Base-by-base conservation (phyloP, 2,329 filamentous ascomycete genomes). In the Colletotrichum sp. region DNA sequence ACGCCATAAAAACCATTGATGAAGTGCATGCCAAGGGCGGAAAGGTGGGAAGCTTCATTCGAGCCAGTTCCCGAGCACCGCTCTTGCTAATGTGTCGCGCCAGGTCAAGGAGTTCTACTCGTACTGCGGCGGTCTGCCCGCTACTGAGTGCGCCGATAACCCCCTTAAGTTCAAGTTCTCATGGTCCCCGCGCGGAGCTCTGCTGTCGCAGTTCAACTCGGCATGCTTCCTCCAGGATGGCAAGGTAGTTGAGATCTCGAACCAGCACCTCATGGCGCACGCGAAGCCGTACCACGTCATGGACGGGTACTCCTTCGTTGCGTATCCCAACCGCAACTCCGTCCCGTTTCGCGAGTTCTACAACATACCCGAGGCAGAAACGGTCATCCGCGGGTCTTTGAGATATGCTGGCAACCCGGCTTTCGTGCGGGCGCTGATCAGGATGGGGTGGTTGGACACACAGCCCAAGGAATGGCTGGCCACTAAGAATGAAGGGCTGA, bases 401-500 rank as follows among this genome's bases (percentile, higher is more conserved):
- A 88, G 93, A 65, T 95, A 93, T 86, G 87, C 91, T 77, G 92
- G 92, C 12, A 94, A 94, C 87, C 92, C 93, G 3, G 89, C 93
- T 80, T 92, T 95, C 83, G 89, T 95, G 83, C 91, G 91, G 82
- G 89, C 89, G 28, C 89, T 95, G n/a, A 91, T 93, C 66, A 92
- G 93, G 79, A 91, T 93, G 64, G 93, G 92, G 55, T 94, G 92
- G 92, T 64, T 94, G 5, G 72, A 80, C 32, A 18, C 77, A 1
- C 59, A 49, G 59, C n/a, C 39, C 16, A 57, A 30, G 28, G 12
- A 21, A 1, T 74, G 72, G 90, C 93, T 71, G 82, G 93, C 72
- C 98, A 96, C 96, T 95, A 94, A 84, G 94, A 98, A 79, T 95
- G 95, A 36, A 95, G 95, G 36, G 88, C 93, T 82, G 91, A 94